Base-by-base conservation (phyloP, 2,329 filamentous ascomycete genomes). In the Coniosporium tulheliwenetii region DNA sequence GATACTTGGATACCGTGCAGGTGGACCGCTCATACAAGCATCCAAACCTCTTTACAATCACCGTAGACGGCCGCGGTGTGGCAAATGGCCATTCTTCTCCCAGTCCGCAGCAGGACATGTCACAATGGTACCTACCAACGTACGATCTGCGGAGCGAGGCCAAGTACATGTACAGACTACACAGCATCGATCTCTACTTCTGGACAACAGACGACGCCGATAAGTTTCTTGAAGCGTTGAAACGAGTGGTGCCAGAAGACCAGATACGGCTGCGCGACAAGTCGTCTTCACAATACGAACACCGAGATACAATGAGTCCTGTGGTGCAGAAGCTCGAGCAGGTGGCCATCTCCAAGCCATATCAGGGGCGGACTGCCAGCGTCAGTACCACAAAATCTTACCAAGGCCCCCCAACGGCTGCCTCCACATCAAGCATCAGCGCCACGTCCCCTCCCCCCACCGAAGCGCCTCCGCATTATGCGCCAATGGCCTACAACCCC, bases 161-260 rank as follows among this genome's bases (percentile, higher is more conserved):
- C 54, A 85, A 81, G 57, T 86, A 85, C 57, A 75, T 85, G 66
- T 85, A 85, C 62, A 77, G 76, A 54, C 70, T 89, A 7, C 77
- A 85, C 54, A 79, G 78, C 0, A 56, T 87, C 43, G 82, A 87
- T 52, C 64, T 87, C 10, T 89, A 89, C 62, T 81, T 87, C 53
- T 86, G 81, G 80, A 84, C 77, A 0, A 73, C 76, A 44, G 68
- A 76, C 42, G 82, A 87, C 59, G 81, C 81, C 1, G 63, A 76
- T 26, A 70, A 76, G 42, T 83, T 87, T 47, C 62, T 86, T 45
- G 79, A 79, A 50, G 77, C 75, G 10, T 64, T 85, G 41, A 67
- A 78, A 39, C 70, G 75, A 41, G 71, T 85, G 4, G 58, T 85
- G 19, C 77, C 81, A 3, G 55, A 67, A 0, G 59, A 66, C 8